These are phyloP conservation scores for Daphne laureola DNA, from an alignment of 441 rosid genomes.

Conservation along the genomic window DNA sequence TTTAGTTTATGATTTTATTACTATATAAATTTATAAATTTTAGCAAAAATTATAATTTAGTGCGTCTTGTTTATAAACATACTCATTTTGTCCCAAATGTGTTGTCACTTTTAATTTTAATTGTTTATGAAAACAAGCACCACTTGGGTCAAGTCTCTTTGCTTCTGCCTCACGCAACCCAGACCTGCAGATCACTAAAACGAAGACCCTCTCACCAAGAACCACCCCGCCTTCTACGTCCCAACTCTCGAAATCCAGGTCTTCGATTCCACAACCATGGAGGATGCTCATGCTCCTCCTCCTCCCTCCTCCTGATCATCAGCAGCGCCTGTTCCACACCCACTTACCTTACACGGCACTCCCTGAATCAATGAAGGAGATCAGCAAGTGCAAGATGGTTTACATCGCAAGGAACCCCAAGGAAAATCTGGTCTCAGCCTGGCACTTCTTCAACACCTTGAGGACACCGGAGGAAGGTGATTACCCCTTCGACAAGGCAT, in stretches of 20 bases:
- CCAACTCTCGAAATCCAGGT: constrained; percentile 42
- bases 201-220: constrained; percentile 1
- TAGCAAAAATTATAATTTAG: too few relatives aligned
- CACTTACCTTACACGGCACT: constrained; percentile 39
- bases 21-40: too few relatives aligned
- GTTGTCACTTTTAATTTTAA: too few relatives aligned
- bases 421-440: constrained; percentile 57
- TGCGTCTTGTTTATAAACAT: too few relatives aligned
- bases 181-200: background rate
- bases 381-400: constrained; percentile 44
- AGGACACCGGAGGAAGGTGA: constrained; percentile 17
- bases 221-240: constrained; percentile 46
- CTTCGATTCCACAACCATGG: too few relatives aligned
- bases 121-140: constrained; percentile 76
- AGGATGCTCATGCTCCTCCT: too few relatives aligned
- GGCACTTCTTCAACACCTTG: constrained; percentile 51
- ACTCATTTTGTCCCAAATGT: too few relatives aligned
- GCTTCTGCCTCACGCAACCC: constrained; percentile 7
- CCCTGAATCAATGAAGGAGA: constrained; percentile 29
- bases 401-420: constrained; percentile 64
- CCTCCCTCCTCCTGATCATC: too few relatives aligned
- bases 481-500: constrained; percentile 29
- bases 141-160: constrained; percentile 60
- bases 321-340: constrained; percentile 49
- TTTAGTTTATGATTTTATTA: too few relatives aligned